Base-by-base conservation (phyloP, 352 stramenopile genomes). In the Globisporangium viniferum region DNA sequence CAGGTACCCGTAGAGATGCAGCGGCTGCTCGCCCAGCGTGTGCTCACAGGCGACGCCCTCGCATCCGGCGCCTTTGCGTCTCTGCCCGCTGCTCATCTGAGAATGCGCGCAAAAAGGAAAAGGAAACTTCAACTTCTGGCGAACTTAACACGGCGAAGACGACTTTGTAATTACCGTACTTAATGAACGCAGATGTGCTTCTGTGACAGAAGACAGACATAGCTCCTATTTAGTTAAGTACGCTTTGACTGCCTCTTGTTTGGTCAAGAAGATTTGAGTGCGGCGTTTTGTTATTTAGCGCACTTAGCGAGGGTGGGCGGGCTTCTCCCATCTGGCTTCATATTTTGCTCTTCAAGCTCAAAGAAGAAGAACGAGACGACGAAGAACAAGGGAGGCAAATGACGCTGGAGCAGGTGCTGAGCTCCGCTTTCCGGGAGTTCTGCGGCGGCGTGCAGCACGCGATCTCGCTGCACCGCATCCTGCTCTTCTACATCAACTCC, bases 401-500 rank as follows among this genome's bases (percentile, higher is more conserved):
- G 69, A 53, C 69, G 65, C 57, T 87, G 68, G 74, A 77, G 59
- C 73, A 86, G 58, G 75, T 78, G 65, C 77, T 88, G 27, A 80
- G 84, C 73, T 76, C 84, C 29, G 74, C 81, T 51, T 94, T 93
- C 75, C 83, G 81, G 64, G 86, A 90, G 72, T 95, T 92, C 78
- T 95, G 88, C 73, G 83, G 81, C 8, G 88, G 88, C 56, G 80
- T 94, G n/a, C 82, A 94, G 77, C 85, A 94, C 78, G 87, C 88
- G 63, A 81, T 95, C 44, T 95, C 88, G 54, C 72, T 93, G 35
- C 88, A 95, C 61, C 86, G 85, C 69, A 95, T 95, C 75, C 76
- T 93, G 58, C 77, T 92, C 48, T 92, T 94, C 80, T 95, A 90
- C 67, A 69, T 94, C 59, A 88, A 94, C 70, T 95, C 88, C 64